Evolutionary conservation across 371 early-diverging fungal species (phyloP).

Genomic region (Coemansia sp.): DNA sequence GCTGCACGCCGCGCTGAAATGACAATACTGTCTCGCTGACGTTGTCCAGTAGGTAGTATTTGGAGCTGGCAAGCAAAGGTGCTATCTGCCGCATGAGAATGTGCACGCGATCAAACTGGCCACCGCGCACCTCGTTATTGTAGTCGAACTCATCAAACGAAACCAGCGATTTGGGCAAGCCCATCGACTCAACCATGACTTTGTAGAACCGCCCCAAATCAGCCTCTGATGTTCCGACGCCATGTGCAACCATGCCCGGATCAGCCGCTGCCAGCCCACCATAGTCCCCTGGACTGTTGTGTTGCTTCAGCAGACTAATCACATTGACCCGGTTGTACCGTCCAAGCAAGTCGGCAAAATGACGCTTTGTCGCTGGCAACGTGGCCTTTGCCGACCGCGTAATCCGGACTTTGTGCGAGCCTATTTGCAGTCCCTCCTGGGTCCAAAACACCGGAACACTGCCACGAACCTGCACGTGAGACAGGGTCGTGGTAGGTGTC

Average conservation of each 20-base stretch:
- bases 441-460: conserved; percentile 98
- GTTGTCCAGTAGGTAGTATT: conserved; percentile 68
- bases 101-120: conserved; percentile 74
- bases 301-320: conserved; percentile 77
- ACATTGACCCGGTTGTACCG: conserved; percentile 76
- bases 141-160: conserved; percentile 80
- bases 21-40: conserved; percentile 59
- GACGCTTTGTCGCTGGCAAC: conserved; percentile 75
- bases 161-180: conserved; percentile 40
- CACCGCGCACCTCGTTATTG: conserved; percentile 76
- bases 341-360: conserved; percentile 74
- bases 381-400: conserved; percentile 68
- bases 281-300: conserved; percentile 52
- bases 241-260: conserved; percentile 7
- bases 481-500: conserved; percentile 11
- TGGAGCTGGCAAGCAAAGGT: conserved; percentile 51
- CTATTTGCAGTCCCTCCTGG: conserved; percentile 83
- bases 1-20: conserved; percentile 77
- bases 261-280: conserved; percentile 52
- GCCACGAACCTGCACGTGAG: conserved; percentile 67
- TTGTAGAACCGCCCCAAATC: conserved; percentile 70
- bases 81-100: conserved; percentile 54
- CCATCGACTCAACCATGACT: conserved; percentile 56
- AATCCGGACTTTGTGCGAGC: conserved; percentile 78
- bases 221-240: conserved; percentile 57